Evolutionary conservation across 2,329 filamentous ascomycete species (phyloP).

Genomic region (Pseudonectria buxi): DNA sequence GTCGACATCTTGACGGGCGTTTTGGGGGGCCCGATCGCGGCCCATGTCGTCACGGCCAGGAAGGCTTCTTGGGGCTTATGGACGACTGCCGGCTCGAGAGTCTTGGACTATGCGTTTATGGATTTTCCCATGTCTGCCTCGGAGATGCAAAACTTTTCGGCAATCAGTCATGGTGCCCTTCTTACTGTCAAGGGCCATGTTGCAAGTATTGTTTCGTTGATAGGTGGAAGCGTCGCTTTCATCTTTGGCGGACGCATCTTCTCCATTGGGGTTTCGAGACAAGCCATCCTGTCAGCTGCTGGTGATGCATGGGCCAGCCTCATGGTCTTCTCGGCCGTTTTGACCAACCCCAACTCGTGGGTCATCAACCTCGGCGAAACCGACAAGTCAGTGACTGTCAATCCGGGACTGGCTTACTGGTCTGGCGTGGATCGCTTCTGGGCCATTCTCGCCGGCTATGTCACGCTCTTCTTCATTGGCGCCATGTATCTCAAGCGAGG

Average conservation of each 20-base stretch:
- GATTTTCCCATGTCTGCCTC: constrained; percentile 47
- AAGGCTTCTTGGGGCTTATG: constrained; percentile 38
- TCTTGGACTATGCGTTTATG: constrained; percentile 43
- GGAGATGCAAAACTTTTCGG: constrained; percentile 71
- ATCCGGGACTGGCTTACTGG: constrained; percentile 62
- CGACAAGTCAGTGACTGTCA: constrained; percentile 32
- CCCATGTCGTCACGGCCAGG: constrained; percentile 25
- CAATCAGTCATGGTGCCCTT: constrained; percentile 66
- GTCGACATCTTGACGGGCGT: constrained; percentile 31
- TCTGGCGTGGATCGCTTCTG: constrained; percentile 55
- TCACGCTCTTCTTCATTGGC: constrained; percentile 66
- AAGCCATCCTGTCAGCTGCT: constrained; percentile 6
- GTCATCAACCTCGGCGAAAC: constrained; percentile 48
- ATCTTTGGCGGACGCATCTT: constrained; percentile 39
- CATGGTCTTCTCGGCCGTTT: constrained; percentile 13
- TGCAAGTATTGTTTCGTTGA: constrained; percentile 29
- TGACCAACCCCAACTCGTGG: constrained; percentile 48
- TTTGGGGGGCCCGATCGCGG: constrained; percentile 25
- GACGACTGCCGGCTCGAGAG: constrained; percentile 37
- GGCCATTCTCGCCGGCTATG: constrained; percentile 76
- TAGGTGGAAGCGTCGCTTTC: constrained; percentile 35
- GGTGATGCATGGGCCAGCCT: constrained; percentile 12
- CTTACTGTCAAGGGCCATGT: constrained; percentile 52
- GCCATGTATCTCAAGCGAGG: constrained; percentile 73
- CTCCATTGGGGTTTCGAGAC: constrained; percentile 7